Evolutionary conservation across 768 basidiomycete species (phyloP).

Genomic region (Xerocomus brunneocitrinus): DNA sequence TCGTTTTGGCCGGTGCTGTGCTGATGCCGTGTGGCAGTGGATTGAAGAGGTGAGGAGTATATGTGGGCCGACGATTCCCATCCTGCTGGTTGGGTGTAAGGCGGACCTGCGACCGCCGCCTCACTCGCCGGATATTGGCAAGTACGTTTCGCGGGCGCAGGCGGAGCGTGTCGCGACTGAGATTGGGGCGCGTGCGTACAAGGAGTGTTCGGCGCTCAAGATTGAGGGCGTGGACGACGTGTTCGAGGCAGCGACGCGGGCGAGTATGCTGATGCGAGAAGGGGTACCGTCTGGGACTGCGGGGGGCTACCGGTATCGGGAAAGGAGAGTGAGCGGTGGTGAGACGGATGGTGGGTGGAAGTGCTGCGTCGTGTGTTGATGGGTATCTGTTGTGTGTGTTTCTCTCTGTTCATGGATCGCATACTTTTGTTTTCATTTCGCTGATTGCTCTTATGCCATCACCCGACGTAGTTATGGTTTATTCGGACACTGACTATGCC

Average conservation of each 20-base stretch:
- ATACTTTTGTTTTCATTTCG: not conserved
- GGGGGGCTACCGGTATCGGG: constrained; percentile 46
- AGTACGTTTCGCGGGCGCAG: constrained; percentile 70
- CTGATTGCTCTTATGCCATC: not conserved
- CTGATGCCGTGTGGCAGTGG: constrained; percentile 55
- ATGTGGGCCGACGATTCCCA: constrained; percentile 88
- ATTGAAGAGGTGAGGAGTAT: constrained; percentile 97
- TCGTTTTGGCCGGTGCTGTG: not conserved
- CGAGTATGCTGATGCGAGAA: constrained; percentile 93
- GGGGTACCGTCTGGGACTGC: constrained; percentile 58
- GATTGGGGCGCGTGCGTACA: constrained; percentile 92
- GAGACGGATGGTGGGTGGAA: constrained; percentile 42
- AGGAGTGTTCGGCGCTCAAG: constrained; percentile 88
- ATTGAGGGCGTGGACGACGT: constrained; percentile 95
- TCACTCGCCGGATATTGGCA: constrained; percentile 41
- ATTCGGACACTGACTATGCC: constrained; percentile 17
- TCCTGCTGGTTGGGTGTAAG: constrained; percentile 95
- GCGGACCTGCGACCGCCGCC: constrained; percentile 77
- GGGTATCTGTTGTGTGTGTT: not conserved
- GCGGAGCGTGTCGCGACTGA: constrained; percentile 76
- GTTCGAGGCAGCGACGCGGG: constrained; percentile 94
- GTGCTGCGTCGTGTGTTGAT: constrained; percentile 69
- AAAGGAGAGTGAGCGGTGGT: constrained; percentile 44
- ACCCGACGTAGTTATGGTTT: constrained; percentile 4
- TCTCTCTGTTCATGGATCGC: constrained; percentile 1